These are phyloP conservation scores for Breviolum minutum DNA, from an alignment of 73 alveolate species.

Conservation along the genomic window DNA sequence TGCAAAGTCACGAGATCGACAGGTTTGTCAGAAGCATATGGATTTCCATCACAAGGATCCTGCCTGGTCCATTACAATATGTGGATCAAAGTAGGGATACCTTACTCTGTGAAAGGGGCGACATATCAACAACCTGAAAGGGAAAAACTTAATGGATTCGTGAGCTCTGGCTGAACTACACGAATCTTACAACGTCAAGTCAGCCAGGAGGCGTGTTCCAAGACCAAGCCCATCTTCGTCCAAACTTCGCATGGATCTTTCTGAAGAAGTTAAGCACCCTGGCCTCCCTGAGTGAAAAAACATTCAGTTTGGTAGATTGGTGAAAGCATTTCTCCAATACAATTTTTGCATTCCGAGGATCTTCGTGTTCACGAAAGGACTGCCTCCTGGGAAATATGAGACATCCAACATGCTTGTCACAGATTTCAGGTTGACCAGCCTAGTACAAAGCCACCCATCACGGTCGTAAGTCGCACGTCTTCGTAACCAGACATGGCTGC, in stretches of 20 bases:
- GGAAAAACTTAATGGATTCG: not conserved
- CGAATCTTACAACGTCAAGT: too few relatives aligned
- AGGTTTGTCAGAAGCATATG: not conserved
- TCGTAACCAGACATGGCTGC: constrained; percentile 45
- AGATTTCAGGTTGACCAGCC: constrained; percentile 24
- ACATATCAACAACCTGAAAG: not conserved
- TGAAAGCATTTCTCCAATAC: not conserved
- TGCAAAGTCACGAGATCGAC: not conserved
- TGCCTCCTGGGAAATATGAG: not conserved
- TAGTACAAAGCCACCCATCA: constrained; percentile 84
- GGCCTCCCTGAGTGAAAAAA: constrained; percentile 15
- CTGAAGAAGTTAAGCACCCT: constrained; percentile 47
- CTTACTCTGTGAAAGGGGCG: not conserved
- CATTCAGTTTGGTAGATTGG: not conserved
- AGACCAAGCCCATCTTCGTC: constrained; percentile 82
- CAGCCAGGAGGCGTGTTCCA: constrained; percentile 42
- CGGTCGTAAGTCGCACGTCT: constrained; percentile 53
- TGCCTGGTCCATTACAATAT: constrained; percentile 63
- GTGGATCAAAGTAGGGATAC: constrained; percentile 92
- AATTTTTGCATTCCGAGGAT: not conserved
- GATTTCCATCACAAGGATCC: too few relatives aligned
- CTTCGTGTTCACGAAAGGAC: constrained; percentile 50
- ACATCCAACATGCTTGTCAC: not conserved
- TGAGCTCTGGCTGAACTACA: not conserved
- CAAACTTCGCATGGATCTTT: constrained; percentile 68